Conservation (phyloP, 2,329 filamentous ascomycete species). For the Trichoderma sp. region DNA sequence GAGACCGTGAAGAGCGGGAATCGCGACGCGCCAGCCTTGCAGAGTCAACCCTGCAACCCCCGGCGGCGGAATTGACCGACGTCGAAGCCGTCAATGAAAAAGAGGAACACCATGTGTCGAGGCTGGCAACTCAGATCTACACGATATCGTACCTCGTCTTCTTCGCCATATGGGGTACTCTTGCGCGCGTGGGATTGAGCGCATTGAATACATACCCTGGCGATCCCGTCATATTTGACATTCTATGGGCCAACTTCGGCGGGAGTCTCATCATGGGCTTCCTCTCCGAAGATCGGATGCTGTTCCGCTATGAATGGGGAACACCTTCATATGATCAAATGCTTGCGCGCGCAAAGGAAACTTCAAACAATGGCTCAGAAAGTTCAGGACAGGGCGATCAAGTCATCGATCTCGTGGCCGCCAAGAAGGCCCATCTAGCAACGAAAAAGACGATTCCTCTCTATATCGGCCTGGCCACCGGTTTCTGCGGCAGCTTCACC, state of each 20-base stretch:
- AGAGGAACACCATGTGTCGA: conserved; percentile 42
- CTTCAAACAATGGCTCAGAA: conserved; percentile 32
- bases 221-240: conserved; percentile 70
- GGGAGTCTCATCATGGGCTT: conserved; percentile 86
- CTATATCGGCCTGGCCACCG: conserved; percentile 83
- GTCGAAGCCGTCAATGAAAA: conserved; percentile 8
- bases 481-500: conserved; percentile 87
- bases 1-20: conserved; percentile 18
- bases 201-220: conserved; percentile 78
- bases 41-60: conserved; percentile 21
- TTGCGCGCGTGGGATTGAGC: conserved; percentile 79
- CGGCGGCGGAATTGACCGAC: background rate
- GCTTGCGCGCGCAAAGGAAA: conserved; percentile 35
- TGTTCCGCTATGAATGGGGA: conserved; percentile 72
- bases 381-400: conserved; percentile 26
- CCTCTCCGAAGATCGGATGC: conserved; percentile 71
- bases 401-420: conserved; percentile 43
- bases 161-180: conserved; percentile 81
- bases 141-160: conserved; percentile 80
- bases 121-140: conserved; percentile 61
- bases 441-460: conserved; percentile 84
- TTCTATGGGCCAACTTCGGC: conserved; percentile 84
- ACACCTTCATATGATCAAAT: conserved; percentile 41
- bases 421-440: conserved; percentile 59
- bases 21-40: conserved; percentile 20